Conservation (phyloP, 108 stramenopile genomes). For the Fistulifera solaris region DNA sequence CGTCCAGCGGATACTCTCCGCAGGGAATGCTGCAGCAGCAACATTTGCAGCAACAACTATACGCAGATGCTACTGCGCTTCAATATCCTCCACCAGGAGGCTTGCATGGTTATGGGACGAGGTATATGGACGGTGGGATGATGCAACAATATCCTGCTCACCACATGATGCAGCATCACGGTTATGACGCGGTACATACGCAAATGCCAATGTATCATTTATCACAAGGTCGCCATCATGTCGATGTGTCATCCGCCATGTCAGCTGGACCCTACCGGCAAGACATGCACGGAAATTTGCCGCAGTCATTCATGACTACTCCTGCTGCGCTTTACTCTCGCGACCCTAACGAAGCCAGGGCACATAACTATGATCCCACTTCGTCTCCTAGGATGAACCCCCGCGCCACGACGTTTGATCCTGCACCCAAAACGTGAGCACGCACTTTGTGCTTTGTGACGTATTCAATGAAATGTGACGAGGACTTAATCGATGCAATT, state of each 20-base stretch:
- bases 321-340: too few relatives aligned
- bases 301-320: too few relatives aligned
- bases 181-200: constrained; percentile 2
- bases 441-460: too few relatives aligned
- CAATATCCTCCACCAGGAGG: background rate
- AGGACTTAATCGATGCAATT: too few relatives aligned
- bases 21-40: background rate
- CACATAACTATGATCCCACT: too few relatives aligned
- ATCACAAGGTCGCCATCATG: background rate
- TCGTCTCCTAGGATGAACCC: constrained; percentile 13
- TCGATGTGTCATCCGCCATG: too few relatives aligned
- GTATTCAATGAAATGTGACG: too few relatives aligned
- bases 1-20: background rate
- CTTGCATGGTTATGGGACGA: constrained; percentile 1
- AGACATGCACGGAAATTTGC: too few relatives aligned
- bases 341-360: too few relatives aligned
- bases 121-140: background rate
- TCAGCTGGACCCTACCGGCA: too few relatives aligned
- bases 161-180: constrained; percentile 1
- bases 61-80: background rate
- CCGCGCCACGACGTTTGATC: constrained; percentile 12
- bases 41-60: background rate
- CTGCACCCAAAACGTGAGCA: background rate
- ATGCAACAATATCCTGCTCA: constrained; percentile 2
- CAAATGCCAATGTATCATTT: constrained; percentile 6